Percentiles rank a stretch among this genome's conserved stretches.
Conservation (phyloP, 345 rosid genomes). For the Bruguiera parviflora region DNA sequence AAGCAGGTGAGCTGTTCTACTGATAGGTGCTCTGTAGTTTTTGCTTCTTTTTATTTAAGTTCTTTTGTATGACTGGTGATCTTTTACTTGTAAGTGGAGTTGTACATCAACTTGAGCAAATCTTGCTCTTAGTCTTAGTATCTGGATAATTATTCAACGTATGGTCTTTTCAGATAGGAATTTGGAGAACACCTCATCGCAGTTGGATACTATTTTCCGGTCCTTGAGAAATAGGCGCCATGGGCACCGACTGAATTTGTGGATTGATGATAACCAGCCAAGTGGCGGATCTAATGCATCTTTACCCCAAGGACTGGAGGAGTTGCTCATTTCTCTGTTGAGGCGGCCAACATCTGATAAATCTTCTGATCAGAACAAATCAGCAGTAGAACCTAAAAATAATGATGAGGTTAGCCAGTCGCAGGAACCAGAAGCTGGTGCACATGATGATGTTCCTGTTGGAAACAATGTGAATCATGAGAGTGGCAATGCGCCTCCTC, state of each 20-base stretch:
- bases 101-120: too few species aligned
- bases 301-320: conserved; percentile 90
- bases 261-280: conserved; percentile 87
- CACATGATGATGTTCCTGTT: conserved; percentile 41
- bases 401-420: conserved; percentile 39
- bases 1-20: conserved; percentile 46
- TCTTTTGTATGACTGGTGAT: background rate
- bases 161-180: conserved; percentile 50
- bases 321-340: conserved; percentile 81
- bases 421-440: conserved; percentile 45
- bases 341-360: conserved; percentile 64
- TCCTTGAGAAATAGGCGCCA: conserved; percentile 85
- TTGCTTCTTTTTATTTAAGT: background rate
- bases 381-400: conserved; percentile 43
- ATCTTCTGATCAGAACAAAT: conserved; percentile 51
- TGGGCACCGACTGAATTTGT: conserved; percentile 79
- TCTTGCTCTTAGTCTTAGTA: background rate
- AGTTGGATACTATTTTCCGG: conserved; percentile 77
- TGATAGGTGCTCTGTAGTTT: background rate
- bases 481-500: conserved; percentile 36
- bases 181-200: conserved; percentile 44
- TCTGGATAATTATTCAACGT: conserved; percentile 17
- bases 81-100: too few species aligned
- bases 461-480: conserved; percentile 48
- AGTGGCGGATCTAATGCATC: conserved; percentile 71